A percentile compares a stretch with the other conserved stretches of the same genome.
phyloP scores from a whole-genome alignment of 345 rosid genomes.

The Conringia planisiliqua region DNA sequence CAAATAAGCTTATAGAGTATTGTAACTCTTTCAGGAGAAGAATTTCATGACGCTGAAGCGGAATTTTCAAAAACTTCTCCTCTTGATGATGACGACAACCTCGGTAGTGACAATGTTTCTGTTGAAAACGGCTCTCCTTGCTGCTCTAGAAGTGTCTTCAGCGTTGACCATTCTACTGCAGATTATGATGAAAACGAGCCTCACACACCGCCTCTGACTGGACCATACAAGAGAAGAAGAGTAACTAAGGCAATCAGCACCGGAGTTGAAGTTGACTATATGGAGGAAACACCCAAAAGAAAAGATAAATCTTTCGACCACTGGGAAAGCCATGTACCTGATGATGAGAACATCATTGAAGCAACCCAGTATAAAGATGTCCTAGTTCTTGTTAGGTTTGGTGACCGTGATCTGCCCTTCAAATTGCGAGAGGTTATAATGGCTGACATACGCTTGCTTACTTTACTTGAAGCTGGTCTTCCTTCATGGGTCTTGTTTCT shows the following conservation, averaged over 20 bases:
- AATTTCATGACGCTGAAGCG: constrained; percentile 74
- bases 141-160: constrained; percentile 37
- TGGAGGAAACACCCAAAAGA: constrained; percentile 56
- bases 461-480: constrained; percentile 91
- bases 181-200: constrained; percentile 40
- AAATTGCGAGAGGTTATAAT: constrained; percentile 67
- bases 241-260: constrained; percentile 39
- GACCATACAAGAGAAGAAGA: constrained; percentile 79
- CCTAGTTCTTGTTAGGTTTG: constrained; percentile 69
- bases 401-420: constrained; percentile 79
- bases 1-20: neutral
- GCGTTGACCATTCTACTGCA: constrained; percentile 28
- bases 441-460: constrained; percentile 75
- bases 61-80: constrained; percentile 40
- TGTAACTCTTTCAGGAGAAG: constrained; percentile 57
- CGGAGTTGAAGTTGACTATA: constrained; percentile 60
- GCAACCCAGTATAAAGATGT: constrained; percentile 65
- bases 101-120: constrained; percentile 26
- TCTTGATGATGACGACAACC: constrained; percentile 38
- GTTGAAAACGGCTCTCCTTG: constrained; percentile 39
- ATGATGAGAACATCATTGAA: constrained; percentile 43
- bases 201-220: constrained; percentile 70
- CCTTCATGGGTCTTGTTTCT: constrained; percentile 99
- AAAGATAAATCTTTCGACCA: constrained; percentile 39
- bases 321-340: constrained; percentile 35